Conservation (phyloP, 2,329 filamentous ascomycete species). For the Davidsoniella australis region DNA sequence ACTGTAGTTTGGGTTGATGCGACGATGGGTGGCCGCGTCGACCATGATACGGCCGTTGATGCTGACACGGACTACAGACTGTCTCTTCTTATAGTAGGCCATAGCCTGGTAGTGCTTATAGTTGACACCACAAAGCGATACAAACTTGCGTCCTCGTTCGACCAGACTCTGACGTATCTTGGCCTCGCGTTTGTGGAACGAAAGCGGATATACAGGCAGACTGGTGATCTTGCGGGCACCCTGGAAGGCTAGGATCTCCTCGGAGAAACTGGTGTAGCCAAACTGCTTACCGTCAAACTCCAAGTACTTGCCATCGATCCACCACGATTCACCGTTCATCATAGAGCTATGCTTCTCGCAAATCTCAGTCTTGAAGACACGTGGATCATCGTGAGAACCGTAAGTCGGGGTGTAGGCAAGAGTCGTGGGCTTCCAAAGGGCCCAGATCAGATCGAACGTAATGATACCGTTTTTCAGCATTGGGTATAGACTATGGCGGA, state of each 20-base stretch:
- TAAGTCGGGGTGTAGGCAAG: slow-evolving; percentile 66
- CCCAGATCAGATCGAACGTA: slow-evolving; percentile 79
- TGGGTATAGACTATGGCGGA: slow-evolving; percentile 45
- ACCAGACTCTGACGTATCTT: slow-evolving; percentile 50
- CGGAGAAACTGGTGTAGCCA: slow-evolving; percentile 53
- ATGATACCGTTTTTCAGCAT: slow-evolving; percentile 70
- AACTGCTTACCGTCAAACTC: slow-evolving; percentile 25
- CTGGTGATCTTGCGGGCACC: slow-evolving; percentile 70
- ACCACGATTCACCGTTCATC: not conserved
- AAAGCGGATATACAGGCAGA: slow-evolving; percentile 57
- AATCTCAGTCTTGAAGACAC: slow-evolving; percentile 67
- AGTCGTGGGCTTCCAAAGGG: slow-evolving; percentile 73
- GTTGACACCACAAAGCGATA: slow-evolving; percentile 62
- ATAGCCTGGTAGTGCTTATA: slow-evolving; percentile 72
- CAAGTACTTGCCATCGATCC: not conserved
- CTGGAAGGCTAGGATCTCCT: slow-evolving; percentile 59
- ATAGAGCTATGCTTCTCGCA: slow-evolving; percentile 44
- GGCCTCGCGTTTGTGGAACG: slow-evolving; percentile 59
- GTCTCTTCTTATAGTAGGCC: slow-evolving; percentile 71
- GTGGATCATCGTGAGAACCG: slow-evolving; percentile 55
- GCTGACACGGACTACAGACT: slow-evolving; percentile 58
- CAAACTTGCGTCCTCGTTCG: slow-evolving; percentile 71
- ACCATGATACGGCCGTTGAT: slow-evolving; percentile 81
- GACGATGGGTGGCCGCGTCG: slow-evolving; percentile 64
- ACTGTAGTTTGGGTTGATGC: slow-evolving; percentile 77